Conservation (phyloP, 2,329 filamentous ascomycete species). For the Arachnopeziza araneosa region DNA sequence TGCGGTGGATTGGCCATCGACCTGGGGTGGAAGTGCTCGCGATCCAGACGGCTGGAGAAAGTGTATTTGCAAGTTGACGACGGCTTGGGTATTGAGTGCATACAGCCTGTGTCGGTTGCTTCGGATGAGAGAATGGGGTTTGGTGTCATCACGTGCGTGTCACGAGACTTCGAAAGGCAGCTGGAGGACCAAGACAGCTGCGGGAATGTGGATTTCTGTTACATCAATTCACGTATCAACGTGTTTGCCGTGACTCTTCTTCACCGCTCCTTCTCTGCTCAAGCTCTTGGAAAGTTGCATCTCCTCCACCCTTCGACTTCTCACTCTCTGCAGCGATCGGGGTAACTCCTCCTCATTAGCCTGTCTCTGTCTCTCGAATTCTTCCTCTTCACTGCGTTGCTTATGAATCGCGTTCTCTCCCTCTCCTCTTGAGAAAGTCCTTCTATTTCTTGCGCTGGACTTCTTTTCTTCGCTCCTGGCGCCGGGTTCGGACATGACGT, state of each 20-base stretch:
- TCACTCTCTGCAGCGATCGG: constrained; percentile 42
- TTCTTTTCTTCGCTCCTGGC: constrained; percentile 17
- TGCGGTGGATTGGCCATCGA: neutral
- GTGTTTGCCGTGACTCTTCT: constrained; percentile 2
- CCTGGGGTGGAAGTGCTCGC: neutral
- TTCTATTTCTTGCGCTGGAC: constrained; percentile 7
- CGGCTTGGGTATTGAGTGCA: neutral
- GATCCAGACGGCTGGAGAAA: neutral
- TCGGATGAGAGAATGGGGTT: neutral
- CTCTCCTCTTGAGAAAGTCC: constrained; percentile 10
- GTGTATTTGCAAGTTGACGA: neutral
- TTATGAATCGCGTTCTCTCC: neutral
- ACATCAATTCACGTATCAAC: neutral
- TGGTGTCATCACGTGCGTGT: neutral
- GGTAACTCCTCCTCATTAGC: constrained; percentile 38
- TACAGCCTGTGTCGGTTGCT: neutral
- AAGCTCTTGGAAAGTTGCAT: constrained; percentile 18
- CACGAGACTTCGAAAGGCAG: neutral
- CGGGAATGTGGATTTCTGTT: neutral
- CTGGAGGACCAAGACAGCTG: no score
- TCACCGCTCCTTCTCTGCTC: constrained; percentile 14
- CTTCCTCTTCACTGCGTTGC: constrained; percentile 8
- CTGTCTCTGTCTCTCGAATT: constrained; percentile 16
- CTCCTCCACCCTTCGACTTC: constrained; percentile 34
- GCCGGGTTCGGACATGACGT: constrained; percentile 23